Percentiles rank a stretch among this genome's conserved stretches.
Evolutionary conservation across 2,329 filamentous ascomycete genomes (phyloP).

Genomic region (Salinomyces thailandicus): DNA sequence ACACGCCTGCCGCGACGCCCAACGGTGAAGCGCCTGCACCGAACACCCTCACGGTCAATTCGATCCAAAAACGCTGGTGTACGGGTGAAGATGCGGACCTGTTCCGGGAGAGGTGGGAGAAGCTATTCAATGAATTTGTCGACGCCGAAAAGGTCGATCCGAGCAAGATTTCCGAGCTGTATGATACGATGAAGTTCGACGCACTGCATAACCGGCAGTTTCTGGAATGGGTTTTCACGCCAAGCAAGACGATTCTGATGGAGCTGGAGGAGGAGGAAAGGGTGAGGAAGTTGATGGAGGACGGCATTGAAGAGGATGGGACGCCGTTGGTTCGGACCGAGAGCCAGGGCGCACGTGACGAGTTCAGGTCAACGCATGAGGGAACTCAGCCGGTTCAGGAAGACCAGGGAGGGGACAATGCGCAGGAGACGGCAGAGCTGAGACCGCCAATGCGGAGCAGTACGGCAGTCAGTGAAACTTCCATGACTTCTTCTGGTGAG

Average conservation of each 20-base stretch:
- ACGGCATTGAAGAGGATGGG: slow-evolving; percentile 2
- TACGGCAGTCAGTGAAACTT: slow-evolving; percentile 4
- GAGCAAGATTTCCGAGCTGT: slow-evolving; percentile 95
- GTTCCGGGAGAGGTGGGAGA: slow-evolving; percentile 96
- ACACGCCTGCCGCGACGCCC: background rate
- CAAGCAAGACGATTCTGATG: slow-evolving; percentile 65
- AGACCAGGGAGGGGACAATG: slow-evolving; percentile 4
- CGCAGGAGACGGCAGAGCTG: slow-evolving; percentile 1
- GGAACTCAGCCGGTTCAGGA: slow-evolving; percentile 14
- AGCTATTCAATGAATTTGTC: slow-evolving; percentile 91
- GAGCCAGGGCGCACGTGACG: slow-evolving; percentile 22
- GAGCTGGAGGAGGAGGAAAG: slow-evolving; percentile 36
- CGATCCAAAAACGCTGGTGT: slow-evolving; percentile 86
- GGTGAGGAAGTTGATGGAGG: slow-evolving; percentile 9
- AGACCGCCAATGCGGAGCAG: slow-evolving; percentile 15
- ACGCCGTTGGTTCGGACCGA: slow-evolving; percentile 17
- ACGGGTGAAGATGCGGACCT: slow-evolving; percentile 89
- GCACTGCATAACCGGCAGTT: slow-evolving; percentile 94
- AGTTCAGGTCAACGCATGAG: slow-evolving; percentile 24
- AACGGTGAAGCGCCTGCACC: background rate
- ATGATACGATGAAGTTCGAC: slow-evolving; percentile 99
- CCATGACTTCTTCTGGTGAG: background rate
- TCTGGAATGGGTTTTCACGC: slow-evolving; percentile 94
- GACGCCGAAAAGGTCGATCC: slow-evolving; percentile 97
- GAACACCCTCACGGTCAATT: slow-evolving; percentile 10